These are phyloP conservation scores for Hyphopichia wangnamkhiaoensis DNA, from an alignment of 1,139 yeast genomes.

Conservation along the genomic window DNA sequence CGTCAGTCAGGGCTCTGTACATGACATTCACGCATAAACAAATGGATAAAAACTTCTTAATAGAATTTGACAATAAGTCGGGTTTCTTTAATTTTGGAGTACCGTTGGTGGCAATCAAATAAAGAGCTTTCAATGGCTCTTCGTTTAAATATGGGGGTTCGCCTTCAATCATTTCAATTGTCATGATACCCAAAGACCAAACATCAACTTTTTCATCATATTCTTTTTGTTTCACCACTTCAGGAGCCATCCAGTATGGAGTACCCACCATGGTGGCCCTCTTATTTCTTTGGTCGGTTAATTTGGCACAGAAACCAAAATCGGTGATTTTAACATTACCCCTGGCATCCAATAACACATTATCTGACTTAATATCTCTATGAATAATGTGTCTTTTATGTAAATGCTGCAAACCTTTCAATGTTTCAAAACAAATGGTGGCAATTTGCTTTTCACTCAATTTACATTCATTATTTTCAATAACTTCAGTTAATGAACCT, in stretches of 20 bases:
- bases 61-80: slow-evolving; percentile 70
- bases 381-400: slow-evolving; percentile 92
- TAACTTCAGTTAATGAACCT: slow-evolving; percentile 80
- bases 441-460: slow-evolving; percentile 80
- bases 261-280: slow-evolving; percentile 99
- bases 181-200: slow-evolving; percentile 98
- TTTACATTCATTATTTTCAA: slow-evolving; percentile 71
- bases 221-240: slow-evolving; percentile 94
- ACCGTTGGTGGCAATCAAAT: slow-evolving; percentile 93
- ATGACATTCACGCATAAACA: slow-evolving; percentile 95
- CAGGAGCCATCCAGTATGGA: slow-evolving; percentile 99
- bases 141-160: slow-evolving; percentile 98
- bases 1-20: slow-evolving; percentile 88
- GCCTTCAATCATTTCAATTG: slow-evolving; percentile 97
- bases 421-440: slow-evolving; percentile 85
- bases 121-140: slow-evolving; percentile 65
- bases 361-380: slow-evolving; percentile 94
- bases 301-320: slow-evolving; percentile 96
- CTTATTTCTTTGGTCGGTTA: slow-evolving; percentile 88
- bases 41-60: slow-evolving; percentile 84
- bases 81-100: slow-evolving; percentile 94
- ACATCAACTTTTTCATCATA: slow-evolving; percentile 97
- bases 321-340: slow-evolving; percentile 96
- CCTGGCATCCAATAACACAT: slow-evolving; percentile 78
- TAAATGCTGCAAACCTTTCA: slow-evolving; percentile 87